These are phyloP conservation scores for Lentinula aciculospora DNA, from an alignment of 768 basidiomycete genomes.

Conservation along the genomic window DNA sequence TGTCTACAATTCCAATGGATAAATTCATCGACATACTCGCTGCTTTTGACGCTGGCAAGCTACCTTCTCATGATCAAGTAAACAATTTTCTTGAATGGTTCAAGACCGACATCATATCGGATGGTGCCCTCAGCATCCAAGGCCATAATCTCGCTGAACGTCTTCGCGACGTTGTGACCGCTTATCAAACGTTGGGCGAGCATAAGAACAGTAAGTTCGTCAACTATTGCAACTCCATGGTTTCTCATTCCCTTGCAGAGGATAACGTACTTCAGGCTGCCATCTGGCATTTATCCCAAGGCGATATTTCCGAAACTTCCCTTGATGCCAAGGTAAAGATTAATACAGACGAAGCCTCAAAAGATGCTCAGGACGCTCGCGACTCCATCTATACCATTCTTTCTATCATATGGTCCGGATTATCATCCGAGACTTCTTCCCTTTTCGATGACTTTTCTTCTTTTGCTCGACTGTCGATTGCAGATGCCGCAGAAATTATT, in stretches of 20 bases:
- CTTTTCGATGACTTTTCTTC: conserved; percentile 61
- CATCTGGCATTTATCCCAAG: conserved; percentile 57
- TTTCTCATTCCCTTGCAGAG: conserved; percentile 28
- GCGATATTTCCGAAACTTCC: conserved; percentile 37
- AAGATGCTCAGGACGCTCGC: conserved; percentile 47
- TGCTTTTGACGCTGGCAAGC: conserved; percentile 66
- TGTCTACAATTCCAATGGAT: conserved; percentile 42
- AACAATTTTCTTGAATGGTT: conserved; percentile 49
- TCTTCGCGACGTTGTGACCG: conserved; percentile 45
- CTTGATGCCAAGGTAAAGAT: conserved; percentile 17
- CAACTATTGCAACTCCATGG: background rate
- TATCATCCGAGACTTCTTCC: conserved; percentile 46
- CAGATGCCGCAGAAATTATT: conserved; percentile 58
- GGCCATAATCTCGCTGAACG: conserved; percentile 48
- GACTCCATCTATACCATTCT: conserved; percentile 45
- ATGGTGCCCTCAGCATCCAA: conserved; percentile 47
- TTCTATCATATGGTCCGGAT: conserved; percentile 45
- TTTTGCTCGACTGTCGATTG: conserved; percentile 56
- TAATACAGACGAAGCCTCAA: conserved; percentile 38
- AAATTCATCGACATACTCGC: conserved; percentile 56
- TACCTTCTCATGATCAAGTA: conserved; percentile 58
- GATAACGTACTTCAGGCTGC: conserved; percentile 63
- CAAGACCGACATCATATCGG: conserved; percentile 42
- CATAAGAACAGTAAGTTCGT: conserved; percentile 52
- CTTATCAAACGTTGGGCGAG: conserved; percentile 47